Conservation (phyloP, 345 rosid species). For the Leavenworthia alabamica region DNA sequence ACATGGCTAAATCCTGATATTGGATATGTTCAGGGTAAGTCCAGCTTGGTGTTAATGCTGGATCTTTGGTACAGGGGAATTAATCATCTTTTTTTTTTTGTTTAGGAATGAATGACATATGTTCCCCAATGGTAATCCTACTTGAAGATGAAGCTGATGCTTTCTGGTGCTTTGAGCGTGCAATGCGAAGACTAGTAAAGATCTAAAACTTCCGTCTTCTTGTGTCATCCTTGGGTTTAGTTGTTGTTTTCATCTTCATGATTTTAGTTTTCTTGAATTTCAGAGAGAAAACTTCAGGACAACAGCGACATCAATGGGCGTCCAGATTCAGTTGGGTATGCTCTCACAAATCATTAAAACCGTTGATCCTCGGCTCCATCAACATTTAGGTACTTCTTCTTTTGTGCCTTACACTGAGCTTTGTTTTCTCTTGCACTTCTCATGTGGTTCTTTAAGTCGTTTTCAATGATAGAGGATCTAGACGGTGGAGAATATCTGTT, state of each 20-base stretch:
- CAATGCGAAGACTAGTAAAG: constrained; percentile 76
- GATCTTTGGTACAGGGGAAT: neutral
- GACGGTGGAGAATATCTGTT: constrained; percentile 91
- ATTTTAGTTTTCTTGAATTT: constrained; percentile 23
- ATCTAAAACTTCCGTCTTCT: neutral
- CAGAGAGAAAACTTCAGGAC: constrained; percentile 89
- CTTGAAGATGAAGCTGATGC: constrained; percentile 88
- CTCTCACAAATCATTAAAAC: constrained; percentile 79
- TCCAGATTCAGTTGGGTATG: constrained; percentile 71
- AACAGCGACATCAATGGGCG: constrained; percentile 62
- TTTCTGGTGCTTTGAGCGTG: constrained; percentile 90
- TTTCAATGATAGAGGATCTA: constrained; percentile 59
- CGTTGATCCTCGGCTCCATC: constrained; percentile 87
- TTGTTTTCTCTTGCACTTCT: neutral
- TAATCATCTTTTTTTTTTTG: neutral
- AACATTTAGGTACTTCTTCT: constrained; percentile 61
- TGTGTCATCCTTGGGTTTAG: neutral
- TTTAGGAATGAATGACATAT: constrained; percentile 91
- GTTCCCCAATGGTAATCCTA: constrained; percentile 85
- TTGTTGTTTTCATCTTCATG: neutral
- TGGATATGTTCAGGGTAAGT: constrained; percentile 81
- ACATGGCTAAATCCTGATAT: constrained; percentile 83
- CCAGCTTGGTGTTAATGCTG: constrained; percentile 1
- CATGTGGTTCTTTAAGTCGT: neutral
- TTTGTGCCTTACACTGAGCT: neutral